phyloP scores from a whole-genome alignment of 2,329 filamentous ascomycete genomes.

The Colletotrichum filicis region DNA sequence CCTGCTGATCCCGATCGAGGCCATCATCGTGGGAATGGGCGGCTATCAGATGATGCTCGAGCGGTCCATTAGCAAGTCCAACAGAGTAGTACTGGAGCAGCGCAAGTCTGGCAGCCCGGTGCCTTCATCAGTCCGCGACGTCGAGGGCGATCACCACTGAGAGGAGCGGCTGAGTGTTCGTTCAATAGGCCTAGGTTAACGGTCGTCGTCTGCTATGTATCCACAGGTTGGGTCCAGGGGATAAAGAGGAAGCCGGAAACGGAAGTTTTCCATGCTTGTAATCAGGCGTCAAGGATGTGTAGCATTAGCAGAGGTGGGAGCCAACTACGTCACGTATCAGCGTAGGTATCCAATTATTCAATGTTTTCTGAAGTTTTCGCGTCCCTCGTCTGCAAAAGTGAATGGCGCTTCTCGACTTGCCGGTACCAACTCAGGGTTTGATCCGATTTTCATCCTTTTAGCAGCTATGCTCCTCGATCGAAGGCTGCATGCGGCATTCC shows the following conservation, averaged over 20 bases:
- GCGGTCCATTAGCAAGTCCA: constrained; percentile 52
- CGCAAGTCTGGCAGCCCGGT: constrained; percentile 48
- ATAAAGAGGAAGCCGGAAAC: constrained; percentile 14
- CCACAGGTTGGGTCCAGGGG: background rate
- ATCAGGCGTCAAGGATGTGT: background rate
- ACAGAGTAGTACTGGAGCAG: constrained; percentile 37
- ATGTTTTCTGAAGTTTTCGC: background rate
- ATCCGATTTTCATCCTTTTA: background rate
- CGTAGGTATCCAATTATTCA: constrained; percentile 1
- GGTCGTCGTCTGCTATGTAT: background rate
- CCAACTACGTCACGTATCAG: constrained; percentile 1
- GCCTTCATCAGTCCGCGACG: constrained; percentile 26
- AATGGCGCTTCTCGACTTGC: background rate
- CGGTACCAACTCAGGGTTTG: background rate
- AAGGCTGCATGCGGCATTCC: constrained; percentile 15
- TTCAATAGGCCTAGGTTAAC: background rate
- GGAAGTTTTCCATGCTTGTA: background rate
- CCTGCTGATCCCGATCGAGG: constrained; percentile 67
- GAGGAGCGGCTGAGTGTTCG: background rate
- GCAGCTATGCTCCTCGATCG: background rate
- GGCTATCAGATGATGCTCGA: constrained; percentile 57
- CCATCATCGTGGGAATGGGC: constrained; percentile 57
- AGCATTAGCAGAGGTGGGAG: background rate
- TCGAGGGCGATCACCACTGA: constrained; percentile 19
- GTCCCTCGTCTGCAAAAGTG: no score